Conservation (phyloP, 2,329 filamentous ascomycete genomes). For the Didymella exigua region DNA sequence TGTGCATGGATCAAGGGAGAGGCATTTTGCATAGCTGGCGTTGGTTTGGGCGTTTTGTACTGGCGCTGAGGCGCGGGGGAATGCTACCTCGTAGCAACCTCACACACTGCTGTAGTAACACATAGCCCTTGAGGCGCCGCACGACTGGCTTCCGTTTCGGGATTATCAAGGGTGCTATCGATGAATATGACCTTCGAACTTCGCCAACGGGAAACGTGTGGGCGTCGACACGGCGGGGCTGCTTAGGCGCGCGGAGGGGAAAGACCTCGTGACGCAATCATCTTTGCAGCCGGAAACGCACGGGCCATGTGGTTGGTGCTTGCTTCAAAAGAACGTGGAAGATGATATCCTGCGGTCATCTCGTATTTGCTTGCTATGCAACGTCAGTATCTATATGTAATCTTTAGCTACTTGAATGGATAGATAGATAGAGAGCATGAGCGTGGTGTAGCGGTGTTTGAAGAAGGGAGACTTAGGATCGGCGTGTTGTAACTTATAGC, state of each 20-base stretch:
- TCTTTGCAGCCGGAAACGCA: constrained; percentile 12
- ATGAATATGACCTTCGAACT: background rate
- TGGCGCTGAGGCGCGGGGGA: constrained; percentile 9
- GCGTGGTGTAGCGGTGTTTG: too few species aligned
- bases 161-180: background rate
- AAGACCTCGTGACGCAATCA: constrained; percentile 30
- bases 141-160: background rate
- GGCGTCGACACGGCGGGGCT: background rate
- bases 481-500: too few species aligned
- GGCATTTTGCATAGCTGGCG: constrained; percentile 15
- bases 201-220: background rate
- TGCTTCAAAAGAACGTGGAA: constrained; percentile 13
- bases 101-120: constrained; percentile 8
- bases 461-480: too few species aligned
- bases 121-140: background rate
- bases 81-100: constrained; percentile 21
- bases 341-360: background rate
- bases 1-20: background rate
- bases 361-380: constrained; percentile 28
- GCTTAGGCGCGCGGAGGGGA: background rate
- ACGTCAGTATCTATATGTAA: too few species aligned
- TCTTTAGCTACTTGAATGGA: too few species aligned
- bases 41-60: constrained; percentile 20
- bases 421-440: too few species aligned
- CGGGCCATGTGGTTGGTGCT: constrained; percentile 17